Evolutionary conservation across 176 grass and related monocot genomes (phyloP), one percentile per base, ranked within the genome.

Genomic region (Oryza longistaminata): DNA sequence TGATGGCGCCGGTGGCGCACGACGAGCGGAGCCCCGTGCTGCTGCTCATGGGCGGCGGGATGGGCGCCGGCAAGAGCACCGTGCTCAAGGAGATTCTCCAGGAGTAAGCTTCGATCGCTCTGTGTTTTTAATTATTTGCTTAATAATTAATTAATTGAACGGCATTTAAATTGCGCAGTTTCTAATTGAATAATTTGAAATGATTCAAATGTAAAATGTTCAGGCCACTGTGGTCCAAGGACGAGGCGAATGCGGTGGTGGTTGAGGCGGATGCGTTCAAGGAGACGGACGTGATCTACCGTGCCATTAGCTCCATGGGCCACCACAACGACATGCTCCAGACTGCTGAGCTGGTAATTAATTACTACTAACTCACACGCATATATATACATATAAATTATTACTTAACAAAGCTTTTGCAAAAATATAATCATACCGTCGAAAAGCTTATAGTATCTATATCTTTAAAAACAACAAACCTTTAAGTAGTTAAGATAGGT

Each of bases 321-420:
- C 96, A 98, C 82, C 96, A 95, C 87, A 88, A 90, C 65, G 96
- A 98, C 85, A 93, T 98, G 93, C 89, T 98, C 62, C 93, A 93
- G 73, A 98, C 93, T 0, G 91, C 96, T 1, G 96, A 98, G 86
- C 85, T 98, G 73, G 96, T 98, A 90, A 24, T 22, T 60, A 31
- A 31, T 31, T 31, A 6, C 6, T 39, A 53, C 7, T 40, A 40
- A 53, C 50, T 19, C 16, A 19, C 13, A 31, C 29, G 29, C 29
- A 43, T 37, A 37, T 35, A 35, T 35, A 35, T 2, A 34, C 33
- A 34, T 34, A 34, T 1, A 3, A 34, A 34, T 5, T 37, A 37
- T 37, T 5, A 37, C 35, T 37, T 37, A 3, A 35, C 4, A 35
- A 35, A 27, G 26, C 26, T 27, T 27, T 27, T 27, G 26, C 26